These are phyloP conservation scores for Viola odorata DNA, from an alignment of 345 rosid species.

Conservation along the genomic window DNA sequence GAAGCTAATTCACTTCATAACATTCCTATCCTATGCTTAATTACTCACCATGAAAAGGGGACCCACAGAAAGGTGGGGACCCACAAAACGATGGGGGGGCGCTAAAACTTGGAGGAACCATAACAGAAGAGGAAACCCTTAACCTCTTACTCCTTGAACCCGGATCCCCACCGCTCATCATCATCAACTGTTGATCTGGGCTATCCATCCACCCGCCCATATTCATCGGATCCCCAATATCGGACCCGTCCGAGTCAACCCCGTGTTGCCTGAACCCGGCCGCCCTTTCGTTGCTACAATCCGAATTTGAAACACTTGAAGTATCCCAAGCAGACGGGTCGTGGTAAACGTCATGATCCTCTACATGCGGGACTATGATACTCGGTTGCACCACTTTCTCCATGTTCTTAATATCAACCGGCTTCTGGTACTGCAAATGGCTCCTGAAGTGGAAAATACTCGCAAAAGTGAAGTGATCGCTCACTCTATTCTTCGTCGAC, in stretches of 20 bases:
- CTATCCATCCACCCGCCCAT: conserved; percentile 44
- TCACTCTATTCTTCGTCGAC: conserved; percentile 52
- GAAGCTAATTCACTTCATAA: background rate
- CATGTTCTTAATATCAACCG: conserved; percentile 36
- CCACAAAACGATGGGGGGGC: conserved; percentile 15
- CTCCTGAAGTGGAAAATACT: conserved; percentile 46
- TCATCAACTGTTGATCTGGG: conserved; percentile 30
- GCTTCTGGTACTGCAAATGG: conserved; percentile 28
- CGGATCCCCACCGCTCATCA: conserved; percentile 8
- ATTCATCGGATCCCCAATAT: conserved; percentile 32
- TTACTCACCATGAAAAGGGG: conserved; percentile 18
- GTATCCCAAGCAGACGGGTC: conserved; percentile 42
- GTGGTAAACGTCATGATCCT: background rate
- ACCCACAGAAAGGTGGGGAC: conserved; percentile 10
- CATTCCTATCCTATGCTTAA: background rate
- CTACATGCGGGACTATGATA: conserved; percentile 40
- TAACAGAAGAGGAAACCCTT: conserved; percentile 55
- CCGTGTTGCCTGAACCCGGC: conserved; percentile 41
- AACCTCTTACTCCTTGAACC: conserved; percentile 56
- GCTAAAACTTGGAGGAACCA: conserved; percentile 57
- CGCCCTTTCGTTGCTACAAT: conserved; percentile 51
- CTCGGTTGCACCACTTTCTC: conserved; percentile 64
- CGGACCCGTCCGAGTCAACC: conserved; percentile 52
- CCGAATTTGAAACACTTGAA: conserved; percentile 49
- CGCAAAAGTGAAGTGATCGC: conserved; percentile 63